Evolutionary conservation across 805 yeast genomes (phyloP).

Genomic region (Kodamaea laetipori): DNA sequence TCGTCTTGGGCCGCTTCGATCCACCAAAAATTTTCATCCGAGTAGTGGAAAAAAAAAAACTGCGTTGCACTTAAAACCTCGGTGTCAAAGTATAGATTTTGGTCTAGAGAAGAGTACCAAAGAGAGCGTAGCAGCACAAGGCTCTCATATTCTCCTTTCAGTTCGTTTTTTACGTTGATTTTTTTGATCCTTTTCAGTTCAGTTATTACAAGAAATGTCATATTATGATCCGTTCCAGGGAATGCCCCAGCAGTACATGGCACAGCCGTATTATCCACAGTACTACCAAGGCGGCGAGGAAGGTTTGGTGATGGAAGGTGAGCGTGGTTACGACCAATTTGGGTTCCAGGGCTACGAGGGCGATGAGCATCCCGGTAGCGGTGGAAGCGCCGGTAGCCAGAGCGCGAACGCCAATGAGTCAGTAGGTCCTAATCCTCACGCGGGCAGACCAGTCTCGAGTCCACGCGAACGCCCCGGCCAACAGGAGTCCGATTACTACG

Average conservation of each 20-base stretch:
- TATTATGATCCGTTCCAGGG: constrained; percentile 46
- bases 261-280: constrained; percentile 39
- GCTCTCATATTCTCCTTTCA: constrained; percentile 4
- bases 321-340: not conserved
- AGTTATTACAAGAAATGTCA: constrained; percentile 28
- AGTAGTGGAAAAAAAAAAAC: no score
- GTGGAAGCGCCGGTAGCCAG: not conserved
- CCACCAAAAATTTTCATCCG: no score
- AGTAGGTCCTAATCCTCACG: no score
- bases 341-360: constrained; percentile 2
- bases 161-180: constrained; percentile 9
- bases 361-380: not conserved
- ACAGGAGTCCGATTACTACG: no score
- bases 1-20: no score
- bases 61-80: no score
- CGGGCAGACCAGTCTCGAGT: not conserved
- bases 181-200: not conserved
- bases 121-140: no score
- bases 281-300: constrained; percentile 25
- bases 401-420: not conserved
- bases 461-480: no score
- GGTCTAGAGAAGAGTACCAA: no score
- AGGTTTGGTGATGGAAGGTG: constrained; percentile 15
- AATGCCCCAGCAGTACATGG: constrained; percentile 38
- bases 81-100: no score